Conservation (phyloP, 768 basidiomycete genomes). For the Myochromella boudieri region DNA sequence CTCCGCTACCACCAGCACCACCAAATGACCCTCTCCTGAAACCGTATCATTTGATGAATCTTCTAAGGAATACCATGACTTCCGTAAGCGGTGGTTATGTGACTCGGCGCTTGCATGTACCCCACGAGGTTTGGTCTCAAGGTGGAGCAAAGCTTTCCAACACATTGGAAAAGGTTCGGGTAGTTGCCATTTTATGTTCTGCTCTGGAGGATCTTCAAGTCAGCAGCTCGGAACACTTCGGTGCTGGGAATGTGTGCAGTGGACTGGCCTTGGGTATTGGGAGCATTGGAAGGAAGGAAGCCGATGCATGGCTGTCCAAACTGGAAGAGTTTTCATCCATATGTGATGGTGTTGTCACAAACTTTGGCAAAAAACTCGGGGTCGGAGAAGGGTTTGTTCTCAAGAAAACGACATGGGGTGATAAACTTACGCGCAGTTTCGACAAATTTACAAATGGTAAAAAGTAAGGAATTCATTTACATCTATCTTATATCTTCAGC, state of each 20-base stretch:
- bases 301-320: constrained; percentile 73
- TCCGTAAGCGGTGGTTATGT: constrained; percentile 85
- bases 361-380: constrained; percentile 86
- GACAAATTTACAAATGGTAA: constrained; percentile 89
- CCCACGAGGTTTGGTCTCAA: constrained; percentile 89
- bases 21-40: constrained; percentile 75
- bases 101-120: constrained; percentile 83
- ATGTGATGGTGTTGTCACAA: constrained; percentile 77
- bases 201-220: constrained; percentile 79
- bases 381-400: constrained; percentile 85
- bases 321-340: constrained; percentile 79
- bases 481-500: constrained; percentile 15
- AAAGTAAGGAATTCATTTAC: constrained; percentile 53
- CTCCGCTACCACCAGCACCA: constrained; percentile 72
- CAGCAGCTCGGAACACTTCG: constrained; percentile 72
- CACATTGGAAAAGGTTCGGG: constrained; percentile 81
- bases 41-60: constrained; percentile 89
- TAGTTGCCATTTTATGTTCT: constrained; percentile 74
- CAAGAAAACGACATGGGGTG: constrained; percentile 80
- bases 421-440: constrained; percentile 70
- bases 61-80: constrained; percentile 76
- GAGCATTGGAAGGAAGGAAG: constrained; percentile 74
- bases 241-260: constrained; percentile 75
- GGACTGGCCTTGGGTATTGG: constrained; percentile 75
- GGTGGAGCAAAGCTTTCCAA: constrained; percentile 84